Percentiles rank a stretch among this genome's conserved stretches.
Evolutionary conservation across 495 filamentous ascomycete genomes (phyloP).

Genomic region (Tuber magnatum): DNA sequence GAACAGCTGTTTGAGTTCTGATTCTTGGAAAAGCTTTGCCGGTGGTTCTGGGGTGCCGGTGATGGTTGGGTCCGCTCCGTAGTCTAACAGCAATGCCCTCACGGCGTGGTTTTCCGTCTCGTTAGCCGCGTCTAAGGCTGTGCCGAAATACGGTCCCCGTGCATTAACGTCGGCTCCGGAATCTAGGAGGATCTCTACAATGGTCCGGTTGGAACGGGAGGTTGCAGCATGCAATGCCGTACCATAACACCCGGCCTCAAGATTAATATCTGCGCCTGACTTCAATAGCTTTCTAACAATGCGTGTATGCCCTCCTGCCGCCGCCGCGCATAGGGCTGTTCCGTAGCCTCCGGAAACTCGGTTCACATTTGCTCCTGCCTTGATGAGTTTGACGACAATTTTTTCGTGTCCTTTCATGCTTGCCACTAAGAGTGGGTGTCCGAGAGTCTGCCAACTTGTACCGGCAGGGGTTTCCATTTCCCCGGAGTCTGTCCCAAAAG

Average conservation of each 20-base stretch:
- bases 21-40: not conserved
- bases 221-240: slow-evolving; percentile 41
- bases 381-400: slow-evolving; percentile 33
- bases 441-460: not conserved
- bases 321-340: slow-evolving; percentile 29
- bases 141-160: slow-evolving; percentile 18
- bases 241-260: slow-evolving; percentile 31
- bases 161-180: slow-evolving; percentile 38
- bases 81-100: not conserved
- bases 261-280: slow-evolving; percentile 37
- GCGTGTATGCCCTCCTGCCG: slow-evolving; percentile 1
- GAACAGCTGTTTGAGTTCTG: not conserved
- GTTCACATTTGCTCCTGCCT: slow-evolving; percentile 37
- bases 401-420: slow-evolving; percentile 7
- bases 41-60: not conserved
- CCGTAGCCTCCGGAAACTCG: slow-evolving; percentile 14
- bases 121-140: slow-evolving; percentile 27
- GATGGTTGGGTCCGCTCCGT: not conserved
- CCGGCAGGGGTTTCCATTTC: not conserved
- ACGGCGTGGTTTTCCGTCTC: slow-evolving; percentile 7
- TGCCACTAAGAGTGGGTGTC: not conserved
- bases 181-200: slow-evolving; percentile 36
- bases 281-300: slow-evolving; percentile 33
- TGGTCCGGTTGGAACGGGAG: not conserved
- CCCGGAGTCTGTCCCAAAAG: not conserved